Evolutionary conservation across 192 early-diverging fungal genomes (phyloP).

Genomic region (Kappamyces sp.): DNA sequence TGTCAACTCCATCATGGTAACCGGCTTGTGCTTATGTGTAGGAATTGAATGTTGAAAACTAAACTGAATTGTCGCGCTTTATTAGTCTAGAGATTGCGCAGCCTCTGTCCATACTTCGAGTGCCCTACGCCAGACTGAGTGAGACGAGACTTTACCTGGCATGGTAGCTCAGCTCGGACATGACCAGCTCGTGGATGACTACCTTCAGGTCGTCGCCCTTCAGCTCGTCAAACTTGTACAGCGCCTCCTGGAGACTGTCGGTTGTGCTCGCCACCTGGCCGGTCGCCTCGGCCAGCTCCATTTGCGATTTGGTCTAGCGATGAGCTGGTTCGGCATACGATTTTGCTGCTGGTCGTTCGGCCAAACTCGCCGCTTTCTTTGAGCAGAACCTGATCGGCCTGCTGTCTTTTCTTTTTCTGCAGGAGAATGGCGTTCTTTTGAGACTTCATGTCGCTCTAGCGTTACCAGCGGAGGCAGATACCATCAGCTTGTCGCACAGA

Average conservation of each 20-base stretch:
- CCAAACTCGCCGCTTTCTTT: not conserved
- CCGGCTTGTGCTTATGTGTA: not conserved
- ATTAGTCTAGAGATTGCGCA: too few species aligned
- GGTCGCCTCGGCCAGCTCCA: conserved; percentile 30
- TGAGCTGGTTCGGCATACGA: not conserved
- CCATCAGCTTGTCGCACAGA: too few species aligned
- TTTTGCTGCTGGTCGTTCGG: not conserved
- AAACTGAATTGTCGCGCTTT: too few species aligned
- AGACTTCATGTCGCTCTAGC: too few species aligned
- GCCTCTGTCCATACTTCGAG: too few species aligned
- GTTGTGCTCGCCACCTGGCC: conserved; percentile 23
- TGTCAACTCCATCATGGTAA: conserved; percentile 94
- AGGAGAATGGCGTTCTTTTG: not conserved
- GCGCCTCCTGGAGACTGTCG: conserved; percentile 20
- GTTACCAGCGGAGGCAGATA: too few species aligned
- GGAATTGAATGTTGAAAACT: too few species aligned
- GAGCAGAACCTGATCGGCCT: not conserved
- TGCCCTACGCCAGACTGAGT: not conserved
- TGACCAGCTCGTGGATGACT: not conserved
- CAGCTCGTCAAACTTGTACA: conserved; percentile 26
- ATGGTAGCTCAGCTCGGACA: not conserved
- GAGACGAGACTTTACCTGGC: not conserved
- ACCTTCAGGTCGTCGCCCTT: conserved; percentile 26
- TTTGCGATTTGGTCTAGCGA: conserved; percentile 20
- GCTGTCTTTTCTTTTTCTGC: conserved; percentile 6